These are phyloP conservation scores for Coniophora puteana DNA, from an alignment of 1,284 basidiomycete species.

Conservation along the genomic window DNA sequence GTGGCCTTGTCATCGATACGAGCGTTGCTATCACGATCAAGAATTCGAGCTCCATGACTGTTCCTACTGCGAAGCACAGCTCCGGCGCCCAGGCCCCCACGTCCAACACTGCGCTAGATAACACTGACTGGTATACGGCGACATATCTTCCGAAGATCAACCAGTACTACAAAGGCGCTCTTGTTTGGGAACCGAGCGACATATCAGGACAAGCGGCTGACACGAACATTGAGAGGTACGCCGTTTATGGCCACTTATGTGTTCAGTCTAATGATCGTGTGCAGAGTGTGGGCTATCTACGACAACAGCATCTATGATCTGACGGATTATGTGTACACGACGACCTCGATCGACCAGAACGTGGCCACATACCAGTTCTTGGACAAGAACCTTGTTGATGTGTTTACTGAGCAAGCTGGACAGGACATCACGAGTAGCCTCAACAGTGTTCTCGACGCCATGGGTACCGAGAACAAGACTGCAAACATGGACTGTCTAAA, in stretches of 20 bases:
- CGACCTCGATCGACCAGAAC: constrained; percentile 41
- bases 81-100: constrained; percentile 60
- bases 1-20: constrained; percentile 63
- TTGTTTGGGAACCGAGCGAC: constrained; percentile 64
- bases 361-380: constrained; percentile 66
- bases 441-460: constrained; percentile 49
- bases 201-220: constrained; percentile 52
- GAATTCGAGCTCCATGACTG: constrained; percentile 65
- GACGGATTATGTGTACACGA: constrained; percentile 85
- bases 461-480: constrained; percentile 45
- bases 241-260: constrained; percentile 1
- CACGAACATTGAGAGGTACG: constrained; percentile 47
- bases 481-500: constrained; percentile 75
- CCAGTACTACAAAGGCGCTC: constrained; percentile 77
- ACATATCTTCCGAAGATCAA: constrained; percentile 74
- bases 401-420: constrained; percentile 82
- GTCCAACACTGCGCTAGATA: constrained; percentile 46
- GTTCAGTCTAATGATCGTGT: constrained; percentile 12
- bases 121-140: constrained; percentile 76
- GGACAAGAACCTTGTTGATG: constrained; percentile 54
- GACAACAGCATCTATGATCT: constrained; percentile 79
- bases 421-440: constrained; percentile 78
- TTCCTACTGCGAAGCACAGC: constrained; percentile 69
- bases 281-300: constrained; percentile 80
- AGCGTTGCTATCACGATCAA: constrained; percentile 50